phyloP scores from a whole-genome alignment of 2,329 filamentous ascomycete genomes.

The Sporothrix inflata region DNA sequence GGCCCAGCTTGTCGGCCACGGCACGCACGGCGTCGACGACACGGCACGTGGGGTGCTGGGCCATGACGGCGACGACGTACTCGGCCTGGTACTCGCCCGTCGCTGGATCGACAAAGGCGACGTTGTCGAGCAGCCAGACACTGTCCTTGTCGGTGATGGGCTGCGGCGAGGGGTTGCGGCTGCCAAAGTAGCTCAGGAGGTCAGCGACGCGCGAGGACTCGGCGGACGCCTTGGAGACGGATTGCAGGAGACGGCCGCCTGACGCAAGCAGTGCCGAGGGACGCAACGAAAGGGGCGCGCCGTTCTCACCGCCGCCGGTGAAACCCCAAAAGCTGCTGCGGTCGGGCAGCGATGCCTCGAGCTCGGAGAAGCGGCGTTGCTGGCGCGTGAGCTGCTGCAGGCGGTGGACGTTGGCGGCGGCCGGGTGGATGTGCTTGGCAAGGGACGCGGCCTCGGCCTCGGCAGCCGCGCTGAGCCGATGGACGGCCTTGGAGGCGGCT shows the following conservation, averaged over 20 bases:
- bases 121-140: slow-evolving; percentile 91
- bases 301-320: background rate
- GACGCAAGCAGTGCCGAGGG: background rate
- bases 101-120: slow-evolving; percentile 59
- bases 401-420: slow-evolving; percentile 37
- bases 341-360: slow-evolving; percentile 52
- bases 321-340: slow-evolving; percentile 39
- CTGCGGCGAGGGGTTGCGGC: slow-evolving; percentile 61
- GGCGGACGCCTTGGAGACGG: background rate
- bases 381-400: slow-evolving; percentile 57
- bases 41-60: slow-evolving; percentile 68
- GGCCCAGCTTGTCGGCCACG: slow-evolving; percentile 69
- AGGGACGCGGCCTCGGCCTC: background rate
- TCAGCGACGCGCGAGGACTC: slow-evolving; percentile 40
- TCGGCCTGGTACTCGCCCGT: slow-evolving; percentile 73
- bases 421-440: slow-evolving; percentile 4
- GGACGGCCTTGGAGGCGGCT: background rate
- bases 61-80: slow-evolving; percentile 81
- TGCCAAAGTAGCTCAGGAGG: slow-evolving; percentile 55
- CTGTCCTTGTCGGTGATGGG: slow-evolving; percentile 67
- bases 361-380: slow-evolving; percentile 53
- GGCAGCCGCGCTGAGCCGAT: background rate
- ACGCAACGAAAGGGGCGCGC: background rate
- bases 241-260: background rate
- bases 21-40: slow-evolving; percentile 70